Base-by-base conservation (phyloP, 768 basidiomycete genomes). In the Boletus subcaerulescens region DNA sequence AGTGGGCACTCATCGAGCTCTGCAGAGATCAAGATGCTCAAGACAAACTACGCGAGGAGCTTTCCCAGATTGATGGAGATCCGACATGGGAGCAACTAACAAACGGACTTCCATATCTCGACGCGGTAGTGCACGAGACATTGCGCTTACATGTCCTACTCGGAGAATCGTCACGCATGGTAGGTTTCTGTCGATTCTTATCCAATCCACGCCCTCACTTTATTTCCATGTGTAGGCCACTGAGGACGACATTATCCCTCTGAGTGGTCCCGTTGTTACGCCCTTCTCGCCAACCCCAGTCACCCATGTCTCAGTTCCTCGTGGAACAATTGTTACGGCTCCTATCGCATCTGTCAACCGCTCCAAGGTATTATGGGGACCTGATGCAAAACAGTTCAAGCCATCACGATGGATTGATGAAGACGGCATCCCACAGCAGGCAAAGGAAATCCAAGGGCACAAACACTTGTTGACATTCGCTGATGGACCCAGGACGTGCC, bases 381-480 rank as follows among this genome's bases (percentile, higher is more conserved):
- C 74, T 0, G 78, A 83, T 52, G 78, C 84, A 1, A 75, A 77
- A 31, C 74, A 77, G 46, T 90, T 83, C 65, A 72, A 77, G 24
- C 87, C 86, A 0, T 80, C 82, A 45, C 73, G 87, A 8, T 89
- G 86, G 87, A 70, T 87, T 5, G 56, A 59, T 7, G 65, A 68
- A 13, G 69, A 67, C 11, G 66, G 68, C 1, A 62, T 64, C 17
- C 60, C 64, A 7, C 40, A 7, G 14, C 45, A 55, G 22, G 74
- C 76, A 0, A 75, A 83, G 36, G 67, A 64, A 17, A 50, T 64
- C 4, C 67, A 63, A 12, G 71, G 67, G 5, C 57, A 67, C 20
- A 60, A 48, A 17, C 68, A 72, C 52, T 45, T 70, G 32, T 46
- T 71, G 48, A 62, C 62, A 4, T 72, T 72, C 18, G 42, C 57